phyloP scores from a whole-genome alignment of 208 protist species.

The Strigomonas culicis region DNA sequence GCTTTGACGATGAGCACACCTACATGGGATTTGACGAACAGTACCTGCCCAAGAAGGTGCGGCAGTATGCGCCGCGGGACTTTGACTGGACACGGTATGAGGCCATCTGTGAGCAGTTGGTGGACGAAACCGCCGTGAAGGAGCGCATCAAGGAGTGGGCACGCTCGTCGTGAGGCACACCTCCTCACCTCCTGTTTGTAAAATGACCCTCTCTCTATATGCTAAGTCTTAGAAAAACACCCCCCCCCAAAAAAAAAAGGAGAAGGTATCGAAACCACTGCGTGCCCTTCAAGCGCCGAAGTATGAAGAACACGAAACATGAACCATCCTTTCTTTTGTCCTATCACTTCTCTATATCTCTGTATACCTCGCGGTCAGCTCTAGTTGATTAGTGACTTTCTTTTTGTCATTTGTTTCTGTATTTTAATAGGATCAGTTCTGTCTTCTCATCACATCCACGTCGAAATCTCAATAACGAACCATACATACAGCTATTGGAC shows the following conservation, averaged over 20 bases:
- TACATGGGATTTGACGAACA: constrained; percentile 49
- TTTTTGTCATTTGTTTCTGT: neutral
- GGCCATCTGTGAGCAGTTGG: constrained; percentile 29
- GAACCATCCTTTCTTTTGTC: neutral
- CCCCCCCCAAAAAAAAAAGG: too few relatives aligned
- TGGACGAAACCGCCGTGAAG: constrained; percentile 31
- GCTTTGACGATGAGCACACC: constrained; percentile 47
- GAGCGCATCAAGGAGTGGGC: constrained; percentile 46
- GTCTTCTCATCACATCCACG: constrained; percentile 13
- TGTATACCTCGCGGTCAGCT: too few relatives aligned
- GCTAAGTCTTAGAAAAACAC: too few relatives aligned
- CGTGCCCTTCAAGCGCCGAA: too few relatives aligned
- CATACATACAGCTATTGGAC: too few relatives aligned
- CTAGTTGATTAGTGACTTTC: too few relatives aligned
- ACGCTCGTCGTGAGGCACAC: neutral
- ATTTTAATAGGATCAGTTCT: neutral
- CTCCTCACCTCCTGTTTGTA: neutral
- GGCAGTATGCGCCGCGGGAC: constrained; percentile 52
- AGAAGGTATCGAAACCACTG: too few relatives aligned
- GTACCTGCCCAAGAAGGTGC: constrained; percentile 43
- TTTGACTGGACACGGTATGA: constrained; percentile 77
- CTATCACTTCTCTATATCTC: constrained; percentile 1
- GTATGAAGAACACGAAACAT: neutral
- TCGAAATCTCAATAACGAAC: neutral
- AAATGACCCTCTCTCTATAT: constrained; percentile 1